Evolutionary conservation across 805 yeast genomes (phyloP), one percentile per base, ranked within the genome.

Genomic region (Lachancea sp.): DNA sequence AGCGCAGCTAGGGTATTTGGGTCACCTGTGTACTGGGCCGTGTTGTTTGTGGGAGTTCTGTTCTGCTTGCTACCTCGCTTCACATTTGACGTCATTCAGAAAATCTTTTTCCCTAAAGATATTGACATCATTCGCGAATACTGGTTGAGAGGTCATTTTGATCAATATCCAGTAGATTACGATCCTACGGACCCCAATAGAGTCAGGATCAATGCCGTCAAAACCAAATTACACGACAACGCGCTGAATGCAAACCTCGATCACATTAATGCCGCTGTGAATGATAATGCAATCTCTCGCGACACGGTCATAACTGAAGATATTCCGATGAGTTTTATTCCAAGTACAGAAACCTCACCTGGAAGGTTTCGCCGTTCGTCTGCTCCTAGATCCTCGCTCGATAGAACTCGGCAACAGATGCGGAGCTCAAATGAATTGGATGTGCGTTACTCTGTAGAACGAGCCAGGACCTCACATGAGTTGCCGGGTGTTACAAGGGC

Each of bases 131-230:
- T 84, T 40, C 65, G 92, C 52, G 92, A 84, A 60, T 73, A 84
- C 61, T 79, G 77, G 49, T 61, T 61, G 19, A 67, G 71, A 40
- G 92, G 92, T 34, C 83, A 80, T 49, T 83, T 74, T 51, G 77
- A 68, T 43, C 76, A 71, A 26, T 83, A 78, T 55, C 88, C 88
- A 8, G 63, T 58, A 8, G 71, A 74, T 40, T 83, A 80, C 56
- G 94, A 83, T 58, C 94, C 94, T 32, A 83, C 94, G 2, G 89
- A 83, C 60, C 86, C 89, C 22, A 64, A 78, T 45, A 70, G 83
- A 49, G 69, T 67, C 12, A 71, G 70, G 45, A 65, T 81, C 22
- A 67, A 77, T 29, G 65, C 71, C 36, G 72, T 75, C 51, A 57
- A 67, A 5, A 51, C 55, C 17, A 60, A 57, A 4, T 15, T 51